These are phyloP conservation scores for Rhizopus microsporus DNA, from an alignment of 371 early-diverging fungal species.

Conservation along the genomic window DNA sequence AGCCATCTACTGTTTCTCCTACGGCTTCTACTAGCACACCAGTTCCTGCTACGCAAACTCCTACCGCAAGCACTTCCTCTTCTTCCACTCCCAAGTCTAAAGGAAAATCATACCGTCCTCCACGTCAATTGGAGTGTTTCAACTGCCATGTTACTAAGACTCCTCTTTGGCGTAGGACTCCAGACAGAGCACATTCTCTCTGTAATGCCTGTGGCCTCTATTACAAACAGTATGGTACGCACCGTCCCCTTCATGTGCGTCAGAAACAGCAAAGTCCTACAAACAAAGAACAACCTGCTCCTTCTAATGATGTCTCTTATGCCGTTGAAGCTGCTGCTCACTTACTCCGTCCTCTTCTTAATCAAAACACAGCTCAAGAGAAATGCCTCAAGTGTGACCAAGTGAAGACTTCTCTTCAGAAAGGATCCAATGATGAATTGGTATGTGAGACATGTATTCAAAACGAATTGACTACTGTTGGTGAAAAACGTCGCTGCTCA, in stretches of 20 bases:
- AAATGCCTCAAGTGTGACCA: constrained; percentile 81
- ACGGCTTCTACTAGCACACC: background rate
- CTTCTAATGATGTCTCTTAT: background rate
- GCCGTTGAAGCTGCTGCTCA: constrained; percentile 13
- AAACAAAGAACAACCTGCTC: constrained; percentile 11
- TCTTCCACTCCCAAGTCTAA: constrained; percentile 18
- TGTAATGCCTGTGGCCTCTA: constrained; percentile 89
- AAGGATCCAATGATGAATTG: constrained; percentile 73
- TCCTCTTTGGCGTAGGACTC: constrained; percentile 84
- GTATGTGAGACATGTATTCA: constrained; percentile 90
- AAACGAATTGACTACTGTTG: constrained; percentile 34
- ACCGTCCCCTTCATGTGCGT: constrained; percentile 68
- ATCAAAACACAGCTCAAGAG: constrained; percentile 11
- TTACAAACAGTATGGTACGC: constrained; percentile 71
- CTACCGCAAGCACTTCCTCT: constrained; percentile 8
- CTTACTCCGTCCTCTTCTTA: constrained; percentile 21
- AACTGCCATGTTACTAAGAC: constrained; percentile 81
- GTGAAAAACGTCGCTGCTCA: constrained; percentile 16
- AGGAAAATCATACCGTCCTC: constrained; percentile 31
- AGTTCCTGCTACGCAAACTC: constrained; percentile 1
- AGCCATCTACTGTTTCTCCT: constrained; percentile 11
- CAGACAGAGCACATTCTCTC: constrained; percentile 72
- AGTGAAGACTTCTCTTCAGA: constrained; percentile 86
- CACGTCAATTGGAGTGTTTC: constrained; percentile 73
- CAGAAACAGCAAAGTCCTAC: constrained; percentile 47